A percentile compares a stretch with the other conserved stretches of the same genome.
These are phyloP conservation scores for Diaporthe ampelina DNA, from an alignment of 2,329 filamentous ascomycete genomes.

Conservation along the genomic window DNA sequence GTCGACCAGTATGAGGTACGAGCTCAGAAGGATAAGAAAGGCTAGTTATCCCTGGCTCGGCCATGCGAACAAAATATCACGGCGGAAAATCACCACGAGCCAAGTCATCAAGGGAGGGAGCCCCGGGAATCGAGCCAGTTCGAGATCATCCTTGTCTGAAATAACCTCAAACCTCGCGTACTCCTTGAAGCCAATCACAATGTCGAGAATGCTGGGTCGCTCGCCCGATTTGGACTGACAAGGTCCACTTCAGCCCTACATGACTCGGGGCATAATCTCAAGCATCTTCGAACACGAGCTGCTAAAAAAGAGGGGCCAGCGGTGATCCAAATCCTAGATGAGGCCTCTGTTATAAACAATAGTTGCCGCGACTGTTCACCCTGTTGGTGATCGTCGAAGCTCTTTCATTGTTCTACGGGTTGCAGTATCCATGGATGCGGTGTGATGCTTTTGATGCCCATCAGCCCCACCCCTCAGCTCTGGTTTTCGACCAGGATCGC, in stretches of 20 bases:
- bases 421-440: neutral
- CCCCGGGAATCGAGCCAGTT: neutral
- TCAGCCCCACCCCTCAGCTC: constrained; percentile 19
- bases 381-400: constrained; percentile 4
- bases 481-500: constrained; percentile 2
- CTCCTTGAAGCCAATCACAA: constrained; percentile 6
- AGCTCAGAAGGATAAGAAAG: neutral
- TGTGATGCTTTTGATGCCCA: neutral
- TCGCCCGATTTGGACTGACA: constrained; percentile 1
- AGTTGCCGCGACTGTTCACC: neutral
- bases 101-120: neutral
- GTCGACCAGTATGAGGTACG: constrained; percentile 9
- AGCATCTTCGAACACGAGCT: constrained; percentile 13
- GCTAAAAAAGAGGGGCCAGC: neutral
- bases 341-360: constrained; percentile 6
- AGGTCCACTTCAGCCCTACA: constrained; percentile 12
- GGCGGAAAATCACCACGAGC: neutral
- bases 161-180: constrained; percentile 11
- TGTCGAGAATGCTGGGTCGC: neutral
- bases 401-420: neutral
- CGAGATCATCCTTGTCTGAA: constrained; percentile 15
- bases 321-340: neutral
- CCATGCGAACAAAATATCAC: constrained; percentile 7
- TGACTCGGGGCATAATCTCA: constrained; percentile 35
- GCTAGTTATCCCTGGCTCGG: neutral